Base-by-base conservation (phyloP, 192 early-diverging fungal genomes). In the Allomyces arbusculus region DNA sequence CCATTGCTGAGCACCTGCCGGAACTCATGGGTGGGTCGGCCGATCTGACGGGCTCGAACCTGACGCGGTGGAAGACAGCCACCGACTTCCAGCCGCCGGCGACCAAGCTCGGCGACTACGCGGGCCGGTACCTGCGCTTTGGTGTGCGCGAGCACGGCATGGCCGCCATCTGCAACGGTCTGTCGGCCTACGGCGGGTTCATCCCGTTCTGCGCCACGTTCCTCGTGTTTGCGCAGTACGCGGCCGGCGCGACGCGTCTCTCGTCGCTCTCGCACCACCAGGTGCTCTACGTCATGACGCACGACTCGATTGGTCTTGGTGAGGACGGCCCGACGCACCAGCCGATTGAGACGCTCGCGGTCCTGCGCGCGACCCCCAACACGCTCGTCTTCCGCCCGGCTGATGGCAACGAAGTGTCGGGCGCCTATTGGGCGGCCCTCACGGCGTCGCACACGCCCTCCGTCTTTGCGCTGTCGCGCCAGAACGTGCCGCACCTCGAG, bases 291-390 rank as follows among this genome's bases (percentile, higher is more conserved):
- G 86, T 99, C 70, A 93, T 94, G 89, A 97, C 95, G 65, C 95
- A 99, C 83, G 95, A 99, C 79, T 97, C 94, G 45, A 93, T 99
- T 67, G 95, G 93, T 70, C 84, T 92, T 40, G 95, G 95, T 69
- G 95, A 99, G 74, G 95, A 99, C 78, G 95, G 95, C 7, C 95
- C 94, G 33, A 99, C 95, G 63, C 95, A 99, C 78, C 95, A 99
- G 76, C 94, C 95, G 16, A 88, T 96, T 58, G 95, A 99, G 75
- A 95, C 94, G 12, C 71, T 95, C 66, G 87, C 92, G 61, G 78
- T 83, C 72, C 74, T 90, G 62, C 89, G 95, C 63, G 92, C 92
- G 9, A 84, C 89, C 45, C 95, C 95, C 68, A 91, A 95, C 79
- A 79, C 87, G 67, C 71, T 89, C 61, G 83, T 84, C 67, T 78